Evolutionary conservation across 768 basidiomycete genomes (phyloP), one percentile per base, ranked within the genome.

Genomic region (Mrakia gelida): DNA sequence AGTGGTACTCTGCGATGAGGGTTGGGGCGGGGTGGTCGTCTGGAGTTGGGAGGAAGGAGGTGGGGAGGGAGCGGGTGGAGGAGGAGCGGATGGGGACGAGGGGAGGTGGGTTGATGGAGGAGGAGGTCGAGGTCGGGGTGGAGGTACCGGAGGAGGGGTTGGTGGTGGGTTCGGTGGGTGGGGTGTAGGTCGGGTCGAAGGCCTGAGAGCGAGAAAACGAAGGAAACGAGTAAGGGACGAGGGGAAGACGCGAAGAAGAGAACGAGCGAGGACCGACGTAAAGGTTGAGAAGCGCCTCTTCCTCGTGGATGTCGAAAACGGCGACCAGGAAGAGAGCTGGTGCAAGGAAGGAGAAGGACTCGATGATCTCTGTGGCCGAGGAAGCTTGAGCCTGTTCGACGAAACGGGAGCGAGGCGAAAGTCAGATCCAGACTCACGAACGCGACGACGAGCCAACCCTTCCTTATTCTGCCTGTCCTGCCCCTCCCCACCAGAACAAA

Each of bases 271-370:
- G 43, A 70, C 77, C 0, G 0, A 78, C 77, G 73, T 75, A 73
- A 13, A 78, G 71, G 28, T 78, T 65, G 13, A 78, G 43, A 8
- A 49, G 62, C 4, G 62, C 65, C 23, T 73, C 65, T 11, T 52
- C 32, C 5, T 28, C 32, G 26, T 38, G 49, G 9, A 68, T 34
- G 54, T 78, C 63, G 77, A 52, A 68, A n/a, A 54, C 54, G 54
- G 77, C 77, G 15, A 72, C 63, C 30, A 78, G 34, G 73, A 73
- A 78, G 28, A 78, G 71, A 18, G 73, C 77, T 28, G 72, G 72
- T 5, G 61, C 77, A 5, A 78, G 49, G 73, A 78, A 78, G 6
- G 73, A 41, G 83, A 74, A 56, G 23, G 71, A 73, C 67, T 78
- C 73, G 54, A 78, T 78, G 63, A 67, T 49, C 49, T 78, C 77